Evolutionary conservation across 495 filamentous ascomycete genomes (phyloP), one percentile per base, ranked within the genome.

Genomic region (Tetracladium marchalianum): DNA sequence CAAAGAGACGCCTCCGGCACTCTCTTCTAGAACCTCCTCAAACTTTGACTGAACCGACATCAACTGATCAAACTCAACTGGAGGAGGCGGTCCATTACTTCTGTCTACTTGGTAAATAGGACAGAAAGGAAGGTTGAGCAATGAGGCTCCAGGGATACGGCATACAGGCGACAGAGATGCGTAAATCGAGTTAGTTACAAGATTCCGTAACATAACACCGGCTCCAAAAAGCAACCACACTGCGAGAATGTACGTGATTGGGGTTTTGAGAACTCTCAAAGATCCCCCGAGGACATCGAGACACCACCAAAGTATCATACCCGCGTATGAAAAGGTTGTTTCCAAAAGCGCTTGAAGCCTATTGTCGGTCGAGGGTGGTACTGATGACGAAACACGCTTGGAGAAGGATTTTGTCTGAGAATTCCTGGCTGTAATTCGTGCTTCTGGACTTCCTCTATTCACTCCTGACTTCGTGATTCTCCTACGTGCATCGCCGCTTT

Each of bases 21-120:
- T 71, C 39, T 75, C 73, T 46, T 83, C 73, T 5, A 86, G 62
- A 0, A 87, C 73, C 18, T 74, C 69, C 56, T 82, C 81, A 37
- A 89, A 83, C 38, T 70, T 66, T 10, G 70, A 62, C 58, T 89
- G 84, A 4, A 82, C 69, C 8, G 68, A 67, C 62, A 87, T 79
- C 17, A 88, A 65, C 45, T 76, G 66, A 35, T 82, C 78, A 46
- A 87, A 88, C 44, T 82, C 75, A 13, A 80, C 66, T 4, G 60
- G 56, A 40, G 53, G 41, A 35, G 55, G 52, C 5, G 43, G 50
- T 35, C 44, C 36, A 42, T 50, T 44, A 15, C 43, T 44, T 7
- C 50, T 57, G 42, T 49, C 35, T n/a, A 52, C 34, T 10, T 32
- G 19, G 16, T 46, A 32, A 5, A 61, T 63, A 4, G 68, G 56